Evolutionary conservation across 2,329 filamentous ascomycete genomes (phyloP).

Genomic region (Exophiala alcalophila): DNA sequence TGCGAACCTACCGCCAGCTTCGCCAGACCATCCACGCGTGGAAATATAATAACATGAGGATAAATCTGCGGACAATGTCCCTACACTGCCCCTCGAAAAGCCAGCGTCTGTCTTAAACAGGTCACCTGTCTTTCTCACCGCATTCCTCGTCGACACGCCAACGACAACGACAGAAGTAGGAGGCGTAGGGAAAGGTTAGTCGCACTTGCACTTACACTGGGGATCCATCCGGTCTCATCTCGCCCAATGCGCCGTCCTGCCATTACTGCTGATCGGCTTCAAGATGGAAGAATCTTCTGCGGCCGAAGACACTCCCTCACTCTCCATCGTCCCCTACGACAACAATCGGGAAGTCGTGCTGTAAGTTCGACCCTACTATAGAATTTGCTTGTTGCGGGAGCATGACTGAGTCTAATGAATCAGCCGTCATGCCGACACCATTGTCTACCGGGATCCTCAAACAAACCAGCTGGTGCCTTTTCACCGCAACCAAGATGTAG

Average conservation of each 20-base stretch:
- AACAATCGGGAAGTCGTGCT: constrained; percentile 46
- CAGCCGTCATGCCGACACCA: constrained; percentile 87
- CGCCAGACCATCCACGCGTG: no score
- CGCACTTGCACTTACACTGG: constrained; percentile 5
- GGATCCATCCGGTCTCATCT: background rate
- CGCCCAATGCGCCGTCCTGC: background rate
- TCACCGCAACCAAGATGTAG: constrained; percentile 51
- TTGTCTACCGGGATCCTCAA: constrained; percentile 84
- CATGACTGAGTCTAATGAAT: constrained; percentile 10
- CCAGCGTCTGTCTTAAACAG: constrained; percentile 2
- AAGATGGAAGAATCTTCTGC: constrained; percentile 22
- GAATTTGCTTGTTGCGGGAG: background rate
- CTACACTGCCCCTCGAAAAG: background rate
- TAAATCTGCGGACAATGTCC: constrained; percentile 3
- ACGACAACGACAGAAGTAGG: background rate
- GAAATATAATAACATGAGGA: no score
- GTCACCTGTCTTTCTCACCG: no score
- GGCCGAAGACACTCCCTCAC: constrained; percentile 12
- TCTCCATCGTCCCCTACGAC: constrained; percentile 33
- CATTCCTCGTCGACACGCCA: background rate
- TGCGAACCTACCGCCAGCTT: no score
- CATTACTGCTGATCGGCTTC: constrained; percentile 4
- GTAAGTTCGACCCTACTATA: constrained; percentile 33
- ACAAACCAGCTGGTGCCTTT: constrained; percentile 75
- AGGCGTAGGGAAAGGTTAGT: constrained; percentile 3